Evolutionary conservation across 1,284 basidiomycete species (phyloP).

Genomic region (Schizophyllum commune): DNA sequence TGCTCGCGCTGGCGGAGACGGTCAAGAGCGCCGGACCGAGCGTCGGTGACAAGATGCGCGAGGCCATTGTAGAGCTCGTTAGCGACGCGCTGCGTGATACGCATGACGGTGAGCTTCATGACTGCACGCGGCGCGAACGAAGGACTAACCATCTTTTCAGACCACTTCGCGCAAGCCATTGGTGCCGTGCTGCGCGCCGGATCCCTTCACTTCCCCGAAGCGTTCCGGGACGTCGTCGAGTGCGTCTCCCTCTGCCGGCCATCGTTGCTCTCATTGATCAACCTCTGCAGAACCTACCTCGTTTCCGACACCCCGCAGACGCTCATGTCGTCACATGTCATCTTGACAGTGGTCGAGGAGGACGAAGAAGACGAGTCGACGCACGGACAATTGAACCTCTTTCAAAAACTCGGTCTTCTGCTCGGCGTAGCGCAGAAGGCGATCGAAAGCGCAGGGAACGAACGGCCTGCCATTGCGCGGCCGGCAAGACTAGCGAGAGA

Average conservation of each 20-base stretch:
- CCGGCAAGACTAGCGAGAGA: constrained; percentile 85
- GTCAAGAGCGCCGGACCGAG: constrained; percentile 67
- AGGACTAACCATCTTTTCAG: constrained; percentile 28
- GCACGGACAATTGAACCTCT: constrained; percentile 36
- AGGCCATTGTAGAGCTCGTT: constrained; percentile 69
- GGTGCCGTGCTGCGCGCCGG: constrained; percentile 65
- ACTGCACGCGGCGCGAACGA: constrained; percentile 2
- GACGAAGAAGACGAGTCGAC: constrained; percentile 33
- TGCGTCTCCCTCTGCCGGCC: not conserved
- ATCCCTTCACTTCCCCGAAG: constrained; percentile 58
- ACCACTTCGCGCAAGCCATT: constrained; percentile 66
- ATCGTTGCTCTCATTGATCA: constrained; percentile 5
- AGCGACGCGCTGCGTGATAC: constrained; percentile 71
- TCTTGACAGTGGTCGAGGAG: constrained; percentile 51
- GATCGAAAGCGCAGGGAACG: constrained; percentile 60
- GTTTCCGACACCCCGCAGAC: constrained; percentile 57
- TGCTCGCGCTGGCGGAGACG: constrained; percentile 74
- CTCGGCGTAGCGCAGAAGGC: constrained; percentile 70
- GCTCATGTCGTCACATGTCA: constrained; percentile 55
- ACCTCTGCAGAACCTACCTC: constrained; percentile 37
- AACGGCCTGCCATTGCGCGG: constrained; percentile 69
- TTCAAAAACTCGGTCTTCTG: constrained; percentile 58
- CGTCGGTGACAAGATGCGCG: constrained; percentile 70
- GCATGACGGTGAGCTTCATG: constrained; percentile 52
- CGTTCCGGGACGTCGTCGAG: constrained; percentile 49